Percentiles rank a stretch among this genome's conserved stretches.
Conservation (phyloP, 2,329 filamentous ascomycete genomes). For the Penicillium sp. region DNA sequence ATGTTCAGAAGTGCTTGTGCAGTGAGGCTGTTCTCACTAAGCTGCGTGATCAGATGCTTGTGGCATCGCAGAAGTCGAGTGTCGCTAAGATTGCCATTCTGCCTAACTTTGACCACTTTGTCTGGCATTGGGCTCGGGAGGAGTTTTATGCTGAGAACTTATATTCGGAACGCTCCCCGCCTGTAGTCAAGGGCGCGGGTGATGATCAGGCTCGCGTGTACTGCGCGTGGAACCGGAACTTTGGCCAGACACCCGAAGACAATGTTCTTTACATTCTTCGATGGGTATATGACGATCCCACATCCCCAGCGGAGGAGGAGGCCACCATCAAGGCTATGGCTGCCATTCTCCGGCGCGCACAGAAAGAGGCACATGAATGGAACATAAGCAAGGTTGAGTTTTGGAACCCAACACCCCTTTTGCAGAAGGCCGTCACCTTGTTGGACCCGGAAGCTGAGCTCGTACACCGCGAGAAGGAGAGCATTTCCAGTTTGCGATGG, state of each 20-base stretch:
- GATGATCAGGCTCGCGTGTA: slow-evolving; percentile 47
- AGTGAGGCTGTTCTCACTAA: slow-evolving; percentile 62
- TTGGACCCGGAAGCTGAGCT: slow-evolving; percentile 40
- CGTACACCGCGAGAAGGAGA: slow-evolving; percentile 47
- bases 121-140: slow-evolving; percentile 79
- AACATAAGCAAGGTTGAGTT: slow-evolving; percentile 68
- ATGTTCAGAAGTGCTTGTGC: slow-evolving; percentile 48
- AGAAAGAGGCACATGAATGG: slow-evolving; percentile 70
- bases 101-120: slow-evolving; percentile 66
- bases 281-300: slow-evolving; percentile 42
- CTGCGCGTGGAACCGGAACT: slow-evolving; percentile 44
- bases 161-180: slow-evolving; percentile 50
- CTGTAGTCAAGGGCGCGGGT: slow-evolving; percentile 69
- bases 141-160: slow-evolving; percentile 70
- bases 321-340: slow-evolving; percentile 55
- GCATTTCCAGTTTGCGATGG: slow-evolving; percentile 50
- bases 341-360: slow-evolving; percentile 65
- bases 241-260: slow-evolving; percentile 36
- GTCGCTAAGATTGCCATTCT: slow-evolving; percentile 62
- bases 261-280: slow-evolving; percentile 46
- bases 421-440: slow-evolving; percentile 46
- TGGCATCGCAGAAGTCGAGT: slow-evolving; percentile 40
- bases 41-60: slow-evolving; percentile 64
- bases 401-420: slow-evolving; percentile 72
- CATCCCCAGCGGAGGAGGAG: slow-evolving; percentile 47